Evolutionary conservation across 192 early-diverging fungal species (phyloP), one percentile per base, ranked within the genome.

Genomic region (Rhizoclosmatium sp.): DNA sequence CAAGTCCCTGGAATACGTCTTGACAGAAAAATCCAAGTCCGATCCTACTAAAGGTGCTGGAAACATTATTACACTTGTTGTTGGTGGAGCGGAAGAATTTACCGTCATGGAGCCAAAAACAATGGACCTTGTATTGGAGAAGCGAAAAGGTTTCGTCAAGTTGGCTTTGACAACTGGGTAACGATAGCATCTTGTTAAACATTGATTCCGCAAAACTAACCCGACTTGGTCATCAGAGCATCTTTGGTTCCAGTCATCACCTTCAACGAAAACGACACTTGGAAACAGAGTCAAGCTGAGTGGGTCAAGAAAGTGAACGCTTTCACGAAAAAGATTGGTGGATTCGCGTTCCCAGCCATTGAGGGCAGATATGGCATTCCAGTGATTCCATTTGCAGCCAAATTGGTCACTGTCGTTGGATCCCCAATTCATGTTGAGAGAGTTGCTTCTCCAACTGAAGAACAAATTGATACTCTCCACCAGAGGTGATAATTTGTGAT

Each of bases 141-240:
- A 83, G 64, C 78, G 85, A 3, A 82, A 82, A 62, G 85, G 85
- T 2, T 86, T 86, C 47, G 65, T 80, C 10, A 81, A 81, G 79
- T 60, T 84, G 0, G 85, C 85, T 7, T 47, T 86, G 42, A 70
- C 74, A 19, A 84, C 78, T 1, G 85, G 84, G 78, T 78, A 47
- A 19, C 31, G 65, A 45, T 60, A 69, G 31, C 51, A 39, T 60
- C n/a, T 60, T 77, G 21, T 74, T 21, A 16, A 47, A 16, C 56
- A 21, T 58, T 58, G 56, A 16, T 58, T 21, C 12, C 12, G 12
- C 56, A 12, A 65, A 65, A 31, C 64, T 65, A 10, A n/a, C 40
- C 40, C 10, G 31, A n/a, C 10, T n/a, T 65, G 10, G 82, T 86
- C 3, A 91, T 93, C 44, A 93, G 94, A 2, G 93, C 78, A 10